Evolutionary conservation across 176 grass and related monocot genomes (phyloP), one percentile per base, ranked within the genome.

Genomic region (Triticum urartu): DNA sequence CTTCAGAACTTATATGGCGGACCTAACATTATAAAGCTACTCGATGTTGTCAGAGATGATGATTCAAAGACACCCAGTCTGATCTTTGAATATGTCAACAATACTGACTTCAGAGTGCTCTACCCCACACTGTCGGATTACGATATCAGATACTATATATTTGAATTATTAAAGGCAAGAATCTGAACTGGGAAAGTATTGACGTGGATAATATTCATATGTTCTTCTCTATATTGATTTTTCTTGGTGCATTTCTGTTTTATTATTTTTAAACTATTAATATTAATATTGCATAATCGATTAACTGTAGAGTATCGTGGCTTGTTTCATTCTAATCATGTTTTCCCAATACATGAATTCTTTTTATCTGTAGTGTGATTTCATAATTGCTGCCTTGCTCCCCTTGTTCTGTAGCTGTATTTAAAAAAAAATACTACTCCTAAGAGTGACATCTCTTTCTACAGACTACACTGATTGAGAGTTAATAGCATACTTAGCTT

Each of bases 31-130:
- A 60, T 99, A 60, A 99, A 94, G 77, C 87, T 99, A 58, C 90
- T 99, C 6, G 94, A 99, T 89, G 90, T 96, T 91, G 97, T 99
- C 84, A 79, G 94, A 94, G 97, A 99, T 77, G 86, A 92, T 80
- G 91, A 94, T 85, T 99, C 97, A 56, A 99, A 99, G 90, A 94
- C 92, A 0, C 97, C 92, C 56, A 94, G 97, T 86, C 83, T 99
- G 52, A 91, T 99, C 78, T 99, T 99, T 90, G 97, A 99, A 89
- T 75, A 96, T 54, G 81, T 99, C 77, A 94, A 99, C 70, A 96
- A 99, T 79, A 91, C 86, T 39, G 97, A 99, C 89, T 99, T 99
- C 79, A 99, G 94, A 99, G 90, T 94, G 24, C 89, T 98, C n/a
- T 96, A 99, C 79, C 97, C 97, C 72, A 72, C 61, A 50, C 89